Evolutionary conservation across 169 alveolate genomes (phyloP).

Genomic region (Cytauxzoon felis): DNA sequence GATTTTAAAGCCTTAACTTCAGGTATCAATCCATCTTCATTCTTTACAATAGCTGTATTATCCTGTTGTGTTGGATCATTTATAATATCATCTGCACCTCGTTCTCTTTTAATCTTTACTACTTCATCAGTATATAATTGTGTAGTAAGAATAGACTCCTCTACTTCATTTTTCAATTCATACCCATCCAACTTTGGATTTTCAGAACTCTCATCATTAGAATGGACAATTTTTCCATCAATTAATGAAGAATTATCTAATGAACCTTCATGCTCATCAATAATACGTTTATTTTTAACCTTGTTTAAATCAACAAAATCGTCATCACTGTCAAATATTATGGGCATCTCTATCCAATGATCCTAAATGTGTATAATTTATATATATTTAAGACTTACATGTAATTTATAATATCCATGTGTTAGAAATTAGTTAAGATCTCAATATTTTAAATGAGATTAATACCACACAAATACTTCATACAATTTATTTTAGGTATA

Average conservation of each 20-base stretch:
- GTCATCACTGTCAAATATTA: background rate
- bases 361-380: background rate
- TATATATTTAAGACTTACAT: too few species aligned
- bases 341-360: background rate
- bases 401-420: too few species aligned
- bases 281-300: slow-evolving; percentile 7
- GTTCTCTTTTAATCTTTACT: background rate
- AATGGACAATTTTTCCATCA: background rate
- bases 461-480: too few species aligned
- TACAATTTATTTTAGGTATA: too few species aligned
- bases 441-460: too few species aligned
- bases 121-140: background rate
- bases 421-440: too few species aligned
- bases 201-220: background rate
- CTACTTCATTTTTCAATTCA: background rate
- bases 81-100: slow-evolving; percentile 2
- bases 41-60: background rate
- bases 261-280: slow-evolving; percentile 11
- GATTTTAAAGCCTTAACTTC: slow-evolving; percentile 9
- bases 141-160: background rate
- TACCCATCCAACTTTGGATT: background rate
- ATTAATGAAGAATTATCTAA: background rate
- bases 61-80: slow-evolving; percentile 19
- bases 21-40: slow-evolving; percentile 17
- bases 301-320: background rate